These are phyloP conservation scores for Pseudomassariella vexata DNA, from an alignment of 2,329 filamentous ascomycete genomes.

Conservation along the genomic window DNA sequence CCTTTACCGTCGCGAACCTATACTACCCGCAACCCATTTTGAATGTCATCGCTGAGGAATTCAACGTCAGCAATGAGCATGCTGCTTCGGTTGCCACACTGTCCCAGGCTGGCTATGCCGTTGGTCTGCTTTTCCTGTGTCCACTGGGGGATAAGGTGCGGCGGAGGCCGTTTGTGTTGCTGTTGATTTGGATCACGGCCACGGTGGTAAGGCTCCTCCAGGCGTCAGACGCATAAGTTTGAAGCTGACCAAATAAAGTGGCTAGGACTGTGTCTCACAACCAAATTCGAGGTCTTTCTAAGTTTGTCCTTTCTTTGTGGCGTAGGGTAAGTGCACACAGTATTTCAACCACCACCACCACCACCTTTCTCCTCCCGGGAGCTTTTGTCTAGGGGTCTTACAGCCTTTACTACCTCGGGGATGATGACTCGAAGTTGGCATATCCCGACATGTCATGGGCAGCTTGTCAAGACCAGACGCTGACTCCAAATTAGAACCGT, in stretches of 20 bases:
- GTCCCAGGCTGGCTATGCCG: constrained; percentile 65
- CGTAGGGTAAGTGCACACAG: constrained; percentile 34
- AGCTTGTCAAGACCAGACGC: not conserved
- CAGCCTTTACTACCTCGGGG: too few species aligned
- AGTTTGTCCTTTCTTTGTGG: constrained; percentile 58
- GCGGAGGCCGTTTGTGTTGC: constrained; percentile 56
- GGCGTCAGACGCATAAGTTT: not conserved
- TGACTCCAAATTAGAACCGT: constrained; percentile 20
- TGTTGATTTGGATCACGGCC: constrained; percentile 55
- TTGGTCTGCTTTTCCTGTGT: constrained; percentile 59
- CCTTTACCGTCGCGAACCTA: constrained; percentile 64
- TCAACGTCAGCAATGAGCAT: constrained; percentile 55
- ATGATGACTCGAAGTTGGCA: too few species aligned
- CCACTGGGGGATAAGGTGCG: constrained; percentile 58
- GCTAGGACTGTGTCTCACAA: constrained; percentile 59
- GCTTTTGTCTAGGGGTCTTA: too few species aligned
- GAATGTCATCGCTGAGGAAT: constrained; percentile 58
- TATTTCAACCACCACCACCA: too few species aligned
- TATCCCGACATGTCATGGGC: too few species aligned
- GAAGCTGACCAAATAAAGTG: constrained; percentile 28
- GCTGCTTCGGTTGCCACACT: constrained; percentile 56
- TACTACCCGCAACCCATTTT: constrained; percentile 66
- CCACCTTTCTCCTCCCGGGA: too few species aligned
- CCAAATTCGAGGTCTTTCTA: constrained; percentile 51
- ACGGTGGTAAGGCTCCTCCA: constrained; percentile 42